These are phyloP conservation scores for Sugiyamaella smithiae DNA, from an alignment of 805 yeast species.

Conservation along the genomic window DNA sequence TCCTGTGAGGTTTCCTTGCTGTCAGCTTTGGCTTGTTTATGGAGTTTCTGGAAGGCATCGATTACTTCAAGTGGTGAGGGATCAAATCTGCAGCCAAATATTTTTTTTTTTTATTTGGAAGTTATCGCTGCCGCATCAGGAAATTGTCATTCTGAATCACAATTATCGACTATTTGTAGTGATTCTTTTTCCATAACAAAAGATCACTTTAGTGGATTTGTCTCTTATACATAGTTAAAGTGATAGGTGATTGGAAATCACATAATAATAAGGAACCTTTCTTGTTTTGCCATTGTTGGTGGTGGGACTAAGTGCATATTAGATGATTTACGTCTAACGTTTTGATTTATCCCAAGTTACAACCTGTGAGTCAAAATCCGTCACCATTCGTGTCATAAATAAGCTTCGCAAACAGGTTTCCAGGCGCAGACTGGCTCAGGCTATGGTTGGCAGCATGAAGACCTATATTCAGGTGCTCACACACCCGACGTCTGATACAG, in stretches of 20 bases:
- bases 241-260: too few relatives aligned
- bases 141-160: background rate
- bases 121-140: slow-evolving; percentile 1
- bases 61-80: background rate
- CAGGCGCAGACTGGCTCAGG: background rate
- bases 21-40: slow-evolving; percentile 71
- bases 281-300: too few relatives aligned
- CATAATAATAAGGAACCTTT: too few relatives aligned
- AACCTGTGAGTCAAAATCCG: background rate
- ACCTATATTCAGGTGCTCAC: slow-evolving; percentile 31
- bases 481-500: slow-evolving; percentile 48
- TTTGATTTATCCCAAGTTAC: too few relatives aligned
- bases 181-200: too few relatives aligned
- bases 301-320: too few relatives aligned
- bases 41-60: slow-evolving; percentile 80
- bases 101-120: slow-evolving; percentile 4
- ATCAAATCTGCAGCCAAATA: background rate
- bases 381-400: background rate
- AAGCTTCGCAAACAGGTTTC: background rate
- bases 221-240: too few relatives aligned
- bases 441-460: slow-evolving; percentile 25
- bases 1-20: slow-evolving; percentile 30
- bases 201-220: too few relatives aligned
- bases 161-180: background rate
- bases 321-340: too few relatives aligned